Percentiles rank a stretch among this genome's conserved stretches.
Conservation (phyloP, 2,329 filamentous ascomycete species). For the Biscogniauxia marginata region DNA sequence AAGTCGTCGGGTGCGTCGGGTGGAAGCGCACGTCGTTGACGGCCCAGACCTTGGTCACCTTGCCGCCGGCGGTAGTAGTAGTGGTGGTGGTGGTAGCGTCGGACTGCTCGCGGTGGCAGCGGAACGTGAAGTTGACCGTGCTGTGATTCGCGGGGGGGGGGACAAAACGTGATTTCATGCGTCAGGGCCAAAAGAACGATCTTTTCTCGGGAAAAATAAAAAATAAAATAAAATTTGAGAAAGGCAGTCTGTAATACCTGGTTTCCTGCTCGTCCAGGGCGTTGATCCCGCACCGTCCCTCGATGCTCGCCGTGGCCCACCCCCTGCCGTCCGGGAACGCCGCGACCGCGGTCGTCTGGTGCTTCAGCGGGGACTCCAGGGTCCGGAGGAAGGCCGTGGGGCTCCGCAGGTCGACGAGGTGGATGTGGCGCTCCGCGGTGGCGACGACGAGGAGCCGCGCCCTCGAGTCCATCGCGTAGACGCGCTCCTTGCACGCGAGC, state of each 20-base stretch:
- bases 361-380: constrained; percentile 22
- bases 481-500: constrained; percentile 49
- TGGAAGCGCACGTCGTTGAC: constrained; percentile 35
- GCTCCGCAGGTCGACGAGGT: constrained; percentile 33
- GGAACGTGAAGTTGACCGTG: constrained; percentile 28
- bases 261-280: constrained; percentile 18
- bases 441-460: constrained; percentile 29
- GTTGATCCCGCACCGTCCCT: constrained; percentile 28
- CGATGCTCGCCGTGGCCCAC: constrained; percentile 32
- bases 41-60: constrained; percentile 29
- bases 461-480: constrained; percentile 38
- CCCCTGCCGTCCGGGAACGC: constrained; percentile 27
- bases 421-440: constrained; percentile 32
- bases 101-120: constrained; percentile 31
- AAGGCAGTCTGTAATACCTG: constrained; percentile 17
- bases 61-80: no score
- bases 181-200: neutral
- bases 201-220: no score
- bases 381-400: constrained; percentile 20
- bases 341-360: constrained; percentile 31
- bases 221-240: neutral
- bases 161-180: neutral
- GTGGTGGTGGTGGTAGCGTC: constrained; percentile 2
- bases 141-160: neutral
- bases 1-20: constrained; percentile 21